Evolutionary conservation across 2,329 filamentous ascomycete genomes (phyloP).

Genomic region (Claviceps citrina): DNA sequence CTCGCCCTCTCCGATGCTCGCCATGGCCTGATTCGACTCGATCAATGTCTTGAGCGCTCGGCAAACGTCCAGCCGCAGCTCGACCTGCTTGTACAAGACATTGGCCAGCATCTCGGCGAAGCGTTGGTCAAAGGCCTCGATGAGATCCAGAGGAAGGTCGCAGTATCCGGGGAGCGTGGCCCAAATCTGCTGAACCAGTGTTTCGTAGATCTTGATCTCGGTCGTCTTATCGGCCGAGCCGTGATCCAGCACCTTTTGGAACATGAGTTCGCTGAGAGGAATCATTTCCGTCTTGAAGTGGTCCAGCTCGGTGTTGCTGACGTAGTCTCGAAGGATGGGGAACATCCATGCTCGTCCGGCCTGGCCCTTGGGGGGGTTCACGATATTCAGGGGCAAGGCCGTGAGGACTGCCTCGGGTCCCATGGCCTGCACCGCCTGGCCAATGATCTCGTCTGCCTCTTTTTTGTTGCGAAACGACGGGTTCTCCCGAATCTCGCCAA

Average conservation of each 20-base stretch:
- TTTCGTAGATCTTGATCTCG: conserved; percentile 96
- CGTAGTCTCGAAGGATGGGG: conserved; percentile 75
- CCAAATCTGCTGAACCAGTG: conserved; percentile 90
- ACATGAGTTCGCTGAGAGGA: conserved; percentile 78
- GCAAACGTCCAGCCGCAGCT: conserved; percentile 76
- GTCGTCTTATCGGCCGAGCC: conserved; percentile 75
- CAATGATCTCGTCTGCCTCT: conserved; percentile 80
- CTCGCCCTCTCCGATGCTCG: conserved; percentile 49
- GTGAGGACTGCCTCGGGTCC: conserved; percentile 71
- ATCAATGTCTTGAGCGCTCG: conserved; percentile 72
- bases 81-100: conserved; percentile 79
- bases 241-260: conserved; percentile 74
- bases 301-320: conserved; percentile 70
- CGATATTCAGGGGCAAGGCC: conserved; percentile 74
- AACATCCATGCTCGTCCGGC: conserved; percentile 88
- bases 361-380: conserved; percentile 59
- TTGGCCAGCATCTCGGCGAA: conserved; percentile 89
- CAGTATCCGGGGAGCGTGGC: conserved; percentile 87
- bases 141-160: conserved; percentile 70
- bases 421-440: conserved; percentile 76
- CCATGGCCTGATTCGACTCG: conserved; percentile 77
- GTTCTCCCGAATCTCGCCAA: conserved; percentile 78
- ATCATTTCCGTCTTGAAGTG: conserved; percentile 82
- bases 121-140: conserved; percentile 61
- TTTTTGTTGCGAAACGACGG: conserved; percentile 87